Conservation (phyloP, 305 asterid genomes). For the Rubia tinctorum region DNA sequence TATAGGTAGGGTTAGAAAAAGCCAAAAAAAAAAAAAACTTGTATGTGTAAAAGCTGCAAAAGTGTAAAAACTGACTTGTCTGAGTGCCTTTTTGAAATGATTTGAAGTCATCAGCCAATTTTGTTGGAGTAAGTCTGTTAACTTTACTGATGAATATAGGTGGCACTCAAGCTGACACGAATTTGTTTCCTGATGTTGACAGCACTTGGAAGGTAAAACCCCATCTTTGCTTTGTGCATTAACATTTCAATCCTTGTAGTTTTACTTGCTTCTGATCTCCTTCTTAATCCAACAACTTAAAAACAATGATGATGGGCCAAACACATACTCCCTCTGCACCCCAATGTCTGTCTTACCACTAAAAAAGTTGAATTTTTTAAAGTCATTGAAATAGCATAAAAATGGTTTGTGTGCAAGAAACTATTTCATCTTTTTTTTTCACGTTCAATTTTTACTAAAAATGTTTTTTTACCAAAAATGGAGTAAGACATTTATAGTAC, state of each 20-base stretch:
- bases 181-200: slow-evolving; percentile 82
- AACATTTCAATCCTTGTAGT: not conserved
- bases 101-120: not conserved
- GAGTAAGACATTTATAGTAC: too few species aligned
- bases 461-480: too few species aligned
- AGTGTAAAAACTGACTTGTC: not conserved
- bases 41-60: too few species aligned
- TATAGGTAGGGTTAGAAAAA: not conserved
- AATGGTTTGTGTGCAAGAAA: too few species aligned
- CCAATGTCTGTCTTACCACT: too few species aligned
- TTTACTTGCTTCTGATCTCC: not conserved
- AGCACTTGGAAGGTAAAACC: slow-evolving; percentile 82
- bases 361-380: too few species aligned
- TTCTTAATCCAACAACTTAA: not conserved
- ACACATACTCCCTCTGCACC: too few species aligned
- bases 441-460: too few species aligned
- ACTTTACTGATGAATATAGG: slow-evolving; percentile 32
- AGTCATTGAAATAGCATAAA: too few species aligned
- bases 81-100: not conserved
- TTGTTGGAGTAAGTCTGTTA: not conserved
- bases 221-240: slow-evolving; percentile 9
- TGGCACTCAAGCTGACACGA: slow-evolving; percentile 61
- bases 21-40: not conserved
- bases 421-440: too few species aligned
- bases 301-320: not conserved